These are phyloP conservation scores for Beauveria caledonica DNA, from an alignment of 2,329 filamentous ascomycete genomes.

Conservation along the genomic window DNA sequence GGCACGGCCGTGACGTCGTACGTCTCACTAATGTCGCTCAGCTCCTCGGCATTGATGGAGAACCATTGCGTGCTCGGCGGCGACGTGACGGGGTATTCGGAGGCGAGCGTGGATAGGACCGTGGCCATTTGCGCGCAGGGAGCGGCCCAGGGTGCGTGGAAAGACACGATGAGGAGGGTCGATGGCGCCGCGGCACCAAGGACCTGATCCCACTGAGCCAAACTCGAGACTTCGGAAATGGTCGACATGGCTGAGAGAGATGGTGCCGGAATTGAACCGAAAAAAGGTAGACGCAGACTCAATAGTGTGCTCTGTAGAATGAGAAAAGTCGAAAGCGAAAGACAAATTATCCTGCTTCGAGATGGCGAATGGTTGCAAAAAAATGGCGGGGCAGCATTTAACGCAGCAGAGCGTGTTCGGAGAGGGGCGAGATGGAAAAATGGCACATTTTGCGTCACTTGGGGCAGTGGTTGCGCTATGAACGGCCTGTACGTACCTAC, in stretches of 20 bases:
- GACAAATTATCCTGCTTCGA: slow-evolving; percentile 6
- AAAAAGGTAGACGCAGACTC: not conserved
- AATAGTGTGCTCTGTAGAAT: not conserved
- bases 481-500: not conserved
- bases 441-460: slow-evolving; percentile 19
- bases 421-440: slow-evolving; percentile 8
- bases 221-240: slow-evolving; percentile 67
- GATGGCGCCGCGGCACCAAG: slow-evolving; percentile 57
- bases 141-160: slow-evolving; percentile 94
- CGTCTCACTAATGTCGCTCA: slow-evolving; percentile 81
- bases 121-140: slow-evolving; percentile 91
- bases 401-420: slow-evolving; percentile 11
- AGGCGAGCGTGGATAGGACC: slow-evolving; percentile 76
- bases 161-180: slow-evolving; percentile 78
- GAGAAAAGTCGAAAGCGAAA: not conserved
- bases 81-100: slow-evolving; percentile 66
- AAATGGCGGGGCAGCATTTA: slow-evolving; percentile 14
- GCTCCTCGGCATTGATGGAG: slow-evolving; percentile 86
- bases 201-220: slow-evolving; percentile 64
- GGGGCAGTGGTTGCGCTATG: slow-evolving; percentile 9
- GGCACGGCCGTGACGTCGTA: slow-evolving; percentile 95
- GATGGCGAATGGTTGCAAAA: slow-evolving; percentile 14
- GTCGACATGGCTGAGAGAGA: slow-evolving; percentile 52
- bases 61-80: slow-evolving; percentile 71
- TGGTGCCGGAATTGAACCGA: not conserved